Evolutionary conservation across 345 rosid species (phyloP).

Genomic region (Brassica juncea): DNA sequence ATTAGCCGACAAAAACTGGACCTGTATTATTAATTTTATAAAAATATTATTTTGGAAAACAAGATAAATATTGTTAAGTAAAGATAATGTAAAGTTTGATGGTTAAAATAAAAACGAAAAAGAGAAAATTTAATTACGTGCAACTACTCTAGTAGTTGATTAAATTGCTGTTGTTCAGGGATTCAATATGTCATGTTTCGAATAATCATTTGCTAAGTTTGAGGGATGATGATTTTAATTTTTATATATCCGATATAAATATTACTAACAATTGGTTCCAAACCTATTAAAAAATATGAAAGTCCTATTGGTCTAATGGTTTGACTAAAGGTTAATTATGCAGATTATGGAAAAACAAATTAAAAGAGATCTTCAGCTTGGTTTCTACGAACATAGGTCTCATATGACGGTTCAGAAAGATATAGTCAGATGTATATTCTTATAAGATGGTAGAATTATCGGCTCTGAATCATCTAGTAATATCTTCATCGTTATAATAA

Average conservation of each 20-base stretch:
- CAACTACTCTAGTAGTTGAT: neutral
- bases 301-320: too few relatives aligned
- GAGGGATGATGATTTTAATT: neutral
- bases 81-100: neutral
- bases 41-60: neutral
- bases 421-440: too few relatives aligned
- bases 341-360: too few relatives aligned
- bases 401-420: too few relatives aligned
- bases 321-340: too few relatives aligned
- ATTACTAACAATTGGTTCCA: conserved; percentile 1
- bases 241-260: neutral
- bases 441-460: too few relatives aligned
- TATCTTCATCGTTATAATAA: too few relatives aligned
- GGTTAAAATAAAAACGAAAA: neutral
- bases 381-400: too few relatives aligned
- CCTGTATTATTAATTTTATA: neutral
- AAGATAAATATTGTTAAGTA: neutral
- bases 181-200: neutral
- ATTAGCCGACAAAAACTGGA: neutral
- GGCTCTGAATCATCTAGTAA: too few relatives aligned
- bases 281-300: neutral
- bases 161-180: neutral
- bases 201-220: neutral
- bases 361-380: too few relatives aligned
- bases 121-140: neutral